These are phyloP conservation scores for Pilatotrama ljubarskyi DNA, from an alignment of 768 basidiomycete genomes.

Conservation along the genomic window DNA sequence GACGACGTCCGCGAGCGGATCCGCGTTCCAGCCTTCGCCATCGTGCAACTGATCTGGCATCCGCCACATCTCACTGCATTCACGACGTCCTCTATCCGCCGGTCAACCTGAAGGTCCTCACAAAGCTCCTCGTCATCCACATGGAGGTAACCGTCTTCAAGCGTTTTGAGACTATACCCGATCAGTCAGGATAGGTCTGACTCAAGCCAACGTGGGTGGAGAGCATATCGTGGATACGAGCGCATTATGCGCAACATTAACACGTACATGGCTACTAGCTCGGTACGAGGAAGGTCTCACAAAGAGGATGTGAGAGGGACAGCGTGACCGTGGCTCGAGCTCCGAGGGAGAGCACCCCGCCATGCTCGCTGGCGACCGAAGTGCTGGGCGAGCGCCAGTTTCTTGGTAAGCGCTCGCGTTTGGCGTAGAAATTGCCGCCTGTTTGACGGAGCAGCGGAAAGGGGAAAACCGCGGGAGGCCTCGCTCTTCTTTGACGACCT, in stretches of 20 bases:
- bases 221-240: constrained; percentile 25
- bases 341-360: neutral
- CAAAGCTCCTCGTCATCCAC: constrained; percentile 32
- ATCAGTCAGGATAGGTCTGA: constrained; percentile 38
- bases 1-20: constrained; percentile 31
- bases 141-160: constrained; percentile 34
- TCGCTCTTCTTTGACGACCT: neutral
- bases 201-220: constrained; percentile 27
- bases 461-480: constrained; percentile 3
- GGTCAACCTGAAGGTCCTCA: constrained; percentile 20
- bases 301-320: neutral
- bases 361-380: constrained; percentile 8
- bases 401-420: constrained; percentile 6
- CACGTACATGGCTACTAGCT: constrained; percentile 34
- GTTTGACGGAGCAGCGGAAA: constrained; percentile 4
- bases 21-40: constrained; percentile 37
- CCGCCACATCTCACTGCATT: constrained; percentile 21
- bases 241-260: constrained; percentile 37
- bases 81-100: constrained; percentile 24
- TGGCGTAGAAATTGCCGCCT: constrained; percentile 14
- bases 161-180: constrained; percentile 33
- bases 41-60: constrained; percentile 23
- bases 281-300: constrained; percentile 29
- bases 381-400: constrained; percentile 13
- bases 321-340: constrained; percentile 1